phyloP scores from a whole-genome alignment of 768 basidiomycete species.

The Fistulinella prunicolor region DNA sequence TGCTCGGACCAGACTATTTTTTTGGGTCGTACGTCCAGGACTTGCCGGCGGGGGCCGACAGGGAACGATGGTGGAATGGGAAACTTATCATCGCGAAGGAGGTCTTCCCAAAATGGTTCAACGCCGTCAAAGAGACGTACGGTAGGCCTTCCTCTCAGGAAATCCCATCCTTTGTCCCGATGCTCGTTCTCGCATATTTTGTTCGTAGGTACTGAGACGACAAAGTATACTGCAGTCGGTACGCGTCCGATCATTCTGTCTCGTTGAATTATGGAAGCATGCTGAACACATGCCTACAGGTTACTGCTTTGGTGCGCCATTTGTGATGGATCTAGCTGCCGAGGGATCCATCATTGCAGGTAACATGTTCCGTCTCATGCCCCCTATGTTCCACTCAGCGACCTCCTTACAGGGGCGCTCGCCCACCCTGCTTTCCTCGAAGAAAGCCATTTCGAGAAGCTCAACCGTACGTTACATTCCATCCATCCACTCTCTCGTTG shows the following conservation, averaged over 20 bases:
- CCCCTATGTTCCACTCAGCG: too few relatives aligned
- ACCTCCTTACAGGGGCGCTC: constrained; percentile 38
- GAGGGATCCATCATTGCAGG: constrained; percentile 45
- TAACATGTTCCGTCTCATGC: constrained; percentile 23
- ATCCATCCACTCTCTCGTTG: too few relatives aligned
- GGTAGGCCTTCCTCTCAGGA: constrained; percentile 29
- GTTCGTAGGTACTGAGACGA: constrained; percentile 32
- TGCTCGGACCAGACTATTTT: constrained; percentile 61
- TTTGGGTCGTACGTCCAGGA: constrained; percentile 44
- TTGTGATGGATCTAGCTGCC: constrained; percentile 42
- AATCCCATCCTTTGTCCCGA: not conserved
- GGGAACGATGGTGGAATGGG: constrained; percentile 36
- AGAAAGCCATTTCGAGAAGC: constrained; percentile 49
- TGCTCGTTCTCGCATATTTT: too few relatives aligned
- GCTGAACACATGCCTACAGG: constrained; percentile 28
- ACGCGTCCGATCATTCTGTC: constrained; percentile 5
- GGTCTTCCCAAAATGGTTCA: constrained; percentile 48
- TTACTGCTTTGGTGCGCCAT: constrained; percentile 57
- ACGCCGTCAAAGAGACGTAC: constrained; percentile 45
- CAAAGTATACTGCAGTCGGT: constrained; percentile 45
- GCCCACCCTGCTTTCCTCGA: constrained; percentile 51
- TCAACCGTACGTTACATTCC: constrained; percentile 40
- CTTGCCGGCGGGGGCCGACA: constrained; percentile 33
- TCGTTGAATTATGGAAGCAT: too few relatives aligned
- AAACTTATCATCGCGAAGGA: constrained; percentile 33